Conservation (phyloP, 176 grass and related monocot genomes). For the Cymbopogon citratus region DNA sequence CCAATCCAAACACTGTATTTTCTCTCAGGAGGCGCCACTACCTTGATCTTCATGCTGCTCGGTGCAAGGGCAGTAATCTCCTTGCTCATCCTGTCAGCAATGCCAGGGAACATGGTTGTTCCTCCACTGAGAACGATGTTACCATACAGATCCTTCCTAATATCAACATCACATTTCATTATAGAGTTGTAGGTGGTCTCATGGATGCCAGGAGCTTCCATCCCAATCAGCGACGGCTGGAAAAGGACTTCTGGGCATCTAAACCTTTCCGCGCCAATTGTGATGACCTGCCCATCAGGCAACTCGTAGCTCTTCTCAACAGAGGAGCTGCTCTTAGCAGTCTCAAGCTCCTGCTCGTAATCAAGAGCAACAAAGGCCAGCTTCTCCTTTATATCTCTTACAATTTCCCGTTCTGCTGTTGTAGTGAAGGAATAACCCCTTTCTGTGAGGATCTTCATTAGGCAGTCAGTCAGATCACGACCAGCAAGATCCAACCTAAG, state of each 20-base stretch:
- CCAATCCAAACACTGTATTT: slow-evolving; percentile 48
- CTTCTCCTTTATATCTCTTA: slow-evolving; percentile 54
- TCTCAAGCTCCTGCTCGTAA: slow-evolving; percentile 42
- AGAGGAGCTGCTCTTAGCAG: slow-evolving; percentile 35
- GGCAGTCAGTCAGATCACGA: slow-evolving; percentile 42
- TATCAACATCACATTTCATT: slow-evolving; percentile 44
- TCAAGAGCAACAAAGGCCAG: slow-evolving; percentile 41
- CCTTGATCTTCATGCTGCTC: slow-evolving; percentile 48
- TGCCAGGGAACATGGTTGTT: slow-evolving; percentile 48
- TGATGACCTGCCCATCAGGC: slow-evolving; percentile 43
- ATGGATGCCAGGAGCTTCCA: slow-evolving; percentile 44
- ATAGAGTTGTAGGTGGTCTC: slow-evolving; percentile 56
- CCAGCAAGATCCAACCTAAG: slow-evolving; percentile 47
- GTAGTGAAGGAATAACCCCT: slow-evolving; percentile 50
- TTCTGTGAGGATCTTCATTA: slow-evolving; percentile 52
- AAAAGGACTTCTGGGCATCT: slow-evolving; percentile 45
- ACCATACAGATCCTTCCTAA: slow-evolving; percentile 31
- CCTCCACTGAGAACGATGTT: slow-evolving; percentile 50
- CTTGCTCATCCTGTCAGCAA: slow-evolving; percentile 48
- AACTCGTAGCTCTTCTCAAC: slow-evolving; percentile 40
- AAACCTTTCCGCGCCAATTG: slow-evolving; percentile 42
- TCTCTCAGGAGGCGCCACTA: slow-evolving; percentile 43
- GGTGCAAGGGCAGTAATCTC: slow-evolving; percentile 46
- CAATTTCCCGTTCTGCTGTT: slow-evolving; percentile 40
- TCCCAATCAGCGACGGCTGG: slow-evolving; percentile 43